These are phyloP conservation scores for Rhytidhysteron rufulum DNA, from an alignment of 2,329 filamentous ascomycete genomes.

Conservation along the genomic window DNA sequence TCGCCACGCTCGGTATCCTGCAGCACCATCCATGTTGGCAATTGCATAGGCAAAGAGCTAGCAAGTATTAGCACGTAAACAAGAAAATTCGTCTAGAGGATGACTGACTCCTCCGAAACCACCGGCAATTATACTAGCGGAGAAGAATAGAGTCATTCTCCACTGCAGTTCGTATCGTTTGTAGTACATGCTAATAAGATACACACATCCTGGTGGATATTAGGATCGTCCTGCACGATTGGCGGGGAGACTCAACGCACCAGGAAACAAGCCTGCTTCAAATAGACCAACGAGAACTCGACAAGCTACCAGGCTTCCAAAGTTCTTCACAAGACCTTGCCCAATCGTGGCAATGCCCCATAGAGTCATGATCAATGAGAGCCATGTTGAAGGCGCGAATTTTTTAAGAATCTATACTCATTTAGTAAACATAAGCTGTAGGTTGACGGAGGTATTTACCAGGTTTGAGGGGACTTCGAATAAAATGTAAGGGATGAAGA, in stretches of 20 bases:
- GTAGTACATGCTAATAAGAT: too few species aligned
- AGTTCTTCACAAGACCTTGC: too few species aligned
- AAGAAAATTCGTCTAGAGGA: neutral
- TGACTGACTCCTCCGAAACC: slow-evolving; percentile 36
- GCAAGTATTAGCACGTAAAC: neutral
- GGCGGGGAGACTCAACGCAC: too few species aligned
- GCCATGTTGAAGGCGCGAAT: slow-evolving; percentile 37
- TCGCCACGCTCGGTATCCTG: slow-evolving; percentile 36
- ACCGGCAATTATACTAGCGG: slow-evolving; percentile 38
- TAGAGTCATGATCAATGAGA: slow-evolving; percentile 33
- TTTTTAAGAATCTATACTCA: slow-evolving; percentile 42
- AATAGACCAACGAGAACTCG: too few species aligned
- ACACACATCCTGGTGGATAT: too few species aligned
- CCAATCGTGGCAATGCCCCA: too few species aligned
- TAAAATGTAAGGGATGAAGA: slow-evolving; percentile 40
- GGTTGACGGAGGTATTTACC: too few species aligned
- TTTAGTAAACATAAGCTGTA: slow-evolving; percentile 44
- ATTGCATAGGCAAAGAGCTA: slow-evolving; percentile 47
- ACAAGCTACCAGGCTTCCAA: too few species aligned
- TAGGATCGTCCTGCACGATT: too few species aligned
- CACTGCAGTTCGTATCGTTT: too few species aligned
- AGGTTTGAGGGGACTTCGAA: slow-evolving; percentile 38
- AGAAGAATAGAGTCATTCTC: slow-evolving; percentile 40
- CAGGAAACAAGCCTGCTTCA: too few species aligned
- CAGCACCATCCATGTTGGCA: slow-evolving; percentile 57